Percentiles rank a stretch among this genome's conserved stretches.
phyloP scores from a whole-genome alignment of 306 rosid species.

The Ormosia emarginata region DNA sequence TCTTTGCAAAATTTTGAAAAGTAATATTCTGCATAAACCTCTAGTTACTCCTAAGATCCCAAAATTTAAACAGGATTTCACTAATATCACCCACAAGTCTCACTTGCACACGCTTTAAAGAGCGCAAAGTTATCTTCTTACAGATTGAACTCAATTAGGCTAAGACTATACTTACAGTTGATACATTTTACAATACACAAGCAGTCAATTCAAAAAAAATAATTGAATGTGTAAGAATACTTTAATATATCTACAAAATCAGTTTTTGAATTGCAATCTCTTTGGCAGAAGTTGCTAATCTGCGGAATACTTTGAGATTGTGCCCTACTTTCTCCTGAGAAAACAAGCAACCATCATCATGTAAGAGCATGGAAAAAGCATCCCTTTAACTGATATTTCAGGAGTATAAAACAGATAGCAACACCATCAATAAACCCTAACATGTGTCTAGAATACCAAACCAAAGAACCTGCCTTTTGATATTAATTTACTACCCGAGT shows the following conservation, averaged over 20 bases:
- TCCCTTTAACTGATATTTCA: background rate
- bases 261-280: constrained; percentile 66
- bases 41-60: background rate
- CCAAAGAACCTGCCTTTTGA: background rate
- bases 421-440: background rate
- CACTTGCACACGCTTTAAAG: background rate
- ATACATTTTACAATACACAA: background rate
- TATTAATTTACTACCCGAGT: background rate
- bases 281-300: constrained; percentile 78
- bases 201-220: background rate
- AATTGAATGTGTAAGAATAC: background rate
- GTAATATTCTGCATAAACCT: no score
- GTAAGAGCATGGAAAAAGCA: background rate
- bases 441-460: background rate
- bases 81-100: background rate
- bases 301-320: constrained; percentile 73
- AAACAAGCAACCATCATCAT: background rate
- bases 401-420: background rate
- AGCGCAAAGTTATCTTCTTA: background rate
- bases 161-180: background rate
- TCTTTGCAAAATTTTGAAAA: no score
- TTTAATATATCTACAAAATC: constrained; percentile 26
- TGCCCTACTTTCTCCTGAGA: constrained; percentile 83
- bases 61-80: background rate
- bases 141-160: background rate